These are phyloP conservation scores for Sporothrix mexicana DNA, from an alignment of 2,329 filamentous ascomycete species.

Conservation along the genomic window DNA sequence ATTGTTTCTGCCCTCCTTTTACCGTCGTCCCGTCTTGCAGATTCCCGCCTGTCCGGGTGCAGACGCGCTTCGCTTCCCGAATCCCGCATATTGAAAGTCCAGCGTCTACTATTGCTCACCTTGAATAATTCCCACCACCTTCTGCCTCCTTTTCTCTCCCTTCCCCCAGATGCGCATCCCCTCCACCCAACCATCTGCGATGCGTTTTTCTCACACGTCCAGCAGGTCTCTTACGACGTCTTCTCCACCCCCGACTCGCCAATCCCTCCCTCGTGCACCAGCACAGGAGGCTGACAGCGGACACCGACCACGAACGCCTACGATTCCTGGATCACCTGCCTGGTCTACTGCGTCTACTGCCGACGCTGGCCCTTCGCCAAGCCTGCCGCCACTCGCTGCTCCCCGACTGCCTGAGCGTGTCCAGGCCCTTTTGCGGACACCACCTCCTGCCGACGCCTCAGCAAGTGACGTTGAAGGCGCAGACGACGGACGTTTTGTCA, in stretches of 20 bases:
- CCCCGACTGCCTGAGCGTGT: slow-evolving; percentile 64
- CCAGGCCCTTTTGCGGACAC: slow-evolving; percentile 61
- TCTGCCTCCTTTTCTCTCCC: neutral
- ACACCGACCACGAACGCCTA: slow-evolving; percentile 46
- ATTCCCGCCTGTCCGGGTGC: slow-evolving; percentile 15
- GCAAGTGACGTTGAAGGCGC: slow-evolving; percentile 35
- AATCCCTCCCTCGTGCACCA: slow-evolving; percentile 63
- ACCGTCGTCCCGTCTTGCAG: slow-evolving; percentile 26
- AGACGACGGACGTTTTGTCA: slow-evolving; percentile 59
- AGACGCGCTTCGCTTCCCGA: slow-evolving; percentile 21
- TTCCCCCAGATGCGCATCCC: neutral
- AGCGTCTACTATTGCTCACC: slow-evolving; percentile 6
- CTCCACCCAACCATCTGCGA: neutral
- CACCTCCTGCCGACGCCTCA: slow-evolving; percentile 46
- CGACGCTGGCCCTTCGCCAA: slow-evolving; percentile 63
- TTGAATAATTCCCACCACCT: neutral
- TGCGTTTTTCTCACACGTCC: slow-evolving; percentile 31
- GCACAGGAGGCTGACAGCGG: slow-evolving; percentile 63
- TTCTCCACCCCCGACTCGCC: slow-evolving; percentile 55
- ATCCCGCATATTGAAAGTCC: neutral
- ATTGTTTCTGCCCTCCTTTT: slow-evolving; percentile 2
- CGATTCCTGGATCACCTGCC: slow-evolving; percentile 59
- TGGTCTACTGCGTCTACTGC: slow-evolving; percentile 68
- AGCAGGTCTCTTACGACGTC: slow-evolving; percentile 58
- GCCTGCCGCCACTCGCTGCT: slow-evolving; percentile 63